Evolutionary conservation across 2,329 filamentous ascomycete genomes (phyloP).

Genomic region (Immersiporthe knoxdaviesiana): DNA sequence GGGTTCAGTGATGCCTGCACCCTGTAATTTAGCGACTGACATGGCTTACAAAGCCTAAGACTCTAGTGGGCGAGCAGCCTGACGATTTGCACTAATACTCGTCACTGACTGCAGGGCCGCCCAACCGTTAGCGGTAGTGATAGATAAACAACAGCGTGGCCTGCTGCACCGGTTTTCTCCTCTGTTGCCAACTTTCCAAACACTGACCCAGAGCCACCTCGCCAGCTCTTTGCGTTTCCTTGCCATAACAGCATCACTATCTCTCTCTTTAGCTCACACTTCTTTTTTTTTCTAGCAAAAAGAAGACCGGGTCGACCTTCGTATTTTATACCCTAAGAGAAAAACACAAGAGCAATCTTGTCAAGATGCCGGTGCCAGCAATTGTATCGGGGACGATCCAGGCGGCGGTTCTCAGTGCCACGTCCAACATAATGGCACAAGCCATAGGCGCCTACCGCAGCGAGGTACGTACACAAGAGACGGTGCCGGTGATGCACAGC

Average conservation of each 20-base stretch:
- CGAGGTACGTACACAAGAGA: constrained; percentile 50
- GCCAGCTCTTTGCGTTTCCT: not conserved
- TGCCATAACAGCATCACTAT: not conserved
- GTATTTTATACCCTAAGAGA: too few species aligned
- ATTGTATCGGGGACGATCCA: constrained; percentile 66
- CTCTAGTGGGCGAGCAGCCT: not conserved
- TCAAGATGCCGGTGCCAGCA: constrained; percentile 47
- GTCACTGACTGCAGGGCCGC: not conserved
- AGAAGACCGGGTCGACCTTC: not conserved
- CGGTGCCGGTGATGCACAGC: constrained; percentile 9
- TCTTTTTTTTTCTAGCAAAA: too few species aligned
- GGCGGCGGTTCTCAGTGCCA: constrained; percentile 64
- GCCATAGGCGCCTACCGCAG: constrained; percentile 64
- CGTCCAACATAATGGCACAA: constrained; percentile 77
- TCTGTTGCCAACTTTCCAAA: not conserved
- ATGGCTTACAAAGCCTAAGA: not conserved
- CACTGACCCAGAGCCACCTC: not conserved
- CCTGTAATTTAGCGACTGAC: not conserved
- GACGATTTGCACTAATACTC: not conserved
- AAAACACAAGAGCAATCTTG: too few species aligned
- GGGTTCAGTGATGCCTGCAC: not conserved
- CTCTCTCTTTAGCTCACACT: not conserved
- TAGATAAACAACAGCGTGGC: not conserved
- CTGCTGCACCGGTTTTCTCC: not conserved
- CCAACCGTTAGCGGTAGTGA: not conserved